Evolutionary conservation across 2,329 filamentous ascomycete genomes (phyloP), one percentile per base, ranked within the genome.

Genomic region (Ceratocystis harringtonii): DNA sequence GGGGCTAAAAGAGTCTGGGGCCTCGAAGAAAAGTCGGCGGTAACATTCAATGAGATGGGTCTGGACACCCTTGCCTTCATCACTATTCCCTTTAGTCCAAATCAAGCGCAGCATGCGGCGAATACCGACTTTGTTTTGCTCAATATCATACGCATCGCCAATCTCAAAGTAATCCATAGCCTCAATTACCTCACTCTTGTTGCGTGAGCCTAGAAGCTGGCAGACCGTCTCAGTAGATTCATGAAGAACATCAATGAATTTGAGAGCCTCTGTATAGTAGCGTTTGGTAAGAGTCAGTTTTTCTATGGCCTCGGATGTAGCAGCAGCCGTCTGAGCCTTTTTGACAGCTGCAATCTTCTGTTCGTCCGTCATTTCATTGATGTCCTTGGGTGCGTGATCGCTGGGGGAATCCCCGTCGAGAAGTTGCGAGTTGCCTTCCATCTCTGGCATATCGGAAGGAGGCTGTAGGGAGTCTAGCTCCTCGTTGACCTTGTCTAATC

Each of bases 61-160:
- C 73, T 99, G 95, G 1, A 99, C 92, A 65, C 94, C 94, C 77
- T 97, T 99, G 71, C 95, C 94, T 79, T 99, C 95, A 72, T 99
- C 94, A 71, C 91, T 97, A 76, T 97, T 99, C 70, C 94, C 92
- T 77, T 99, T 99, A 69, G 94, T 99, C 94, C 94, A 99, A 74
- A 99, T 99, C 22, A 99, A 80, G 64, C 92, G 87, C 69, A 99
- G 81, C 94, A 99, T 99, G 66, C 91, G 87, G 67, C 92, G 84
- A 72, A 99, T 97, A 66, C 95, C 94, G 48, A 87, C 78, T 74
- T 95, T 92, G 72, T 95, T 91, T 70, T 94, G 90, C 74, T 96
- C 89, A 67, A 99, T 87, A 74, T 95, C 94, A 80, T 97, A 97
- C 5, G 92, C 92, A 74, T 99, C 92, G 57, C 94, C 88, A 57